Evolutionary conservation across 257 asterid species (phyloP), one percentile per base, ranked within the genome.

Genomic region (Prunella vulgaris): DNA sequence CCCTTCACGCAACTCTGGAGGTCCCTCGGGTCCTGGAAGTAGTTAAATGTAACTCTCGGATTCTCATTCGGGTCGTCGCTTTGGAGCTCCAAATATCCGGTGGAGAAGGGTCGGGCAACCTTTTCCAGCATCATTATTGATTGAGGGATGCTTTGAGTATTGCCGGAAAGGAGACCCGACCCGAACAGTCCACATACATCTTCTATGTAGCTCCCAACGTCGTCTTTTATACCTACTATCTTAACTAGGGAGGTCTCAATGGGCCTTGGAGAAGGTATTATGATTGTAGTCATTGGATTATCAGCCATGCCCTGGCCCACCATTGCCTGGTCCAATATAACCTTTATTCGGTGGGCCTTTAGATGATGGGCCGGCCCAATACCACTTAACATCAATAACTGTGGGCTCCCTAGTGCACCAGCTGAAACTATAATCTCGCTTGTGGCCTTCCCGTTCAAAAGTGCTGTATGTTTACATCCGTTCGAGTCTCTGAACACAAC

Each of bases 331-430:
- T 84, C 76, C 69, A 79, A 12, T 37, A 82, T 24, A 0, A 77
- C 68, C 0, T 12, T 10, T 4, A 82, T 73, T 25, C 44, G 48
- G 0, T 70, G 79, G 67, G 82, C 79, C 66, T 0, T 35, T 0
- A 84, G 78, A 0, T 70, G 58, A 0, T 9, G 79, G 60, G 71
- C 82, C 8, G 85, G 86, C 69, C 85, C 86, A 8, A 84, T 84
- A 10, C 98, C 96, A 15, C 96, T 93, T 38, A 93, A n/a, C 96
- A 93, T 81, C 27, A 88, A 25, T 21, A 88, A 6, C 38, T 88
- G 97, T 70, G 98, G 97, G 85, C 98, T 93, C 28, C 95, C 98
- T 4, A 93, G 8, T 49, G 98, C 89, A n/a, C 98, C 98, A 0
- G 98, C 95, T 3, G 88, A 85, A 3, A 89, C 17, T 5, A 89